These are phyloP conservation scores for Penicillium sclerotiorum DNA, from an alignment of 2,329 filamentous ascomycete species.

Conservation along the genomic window DNA sequence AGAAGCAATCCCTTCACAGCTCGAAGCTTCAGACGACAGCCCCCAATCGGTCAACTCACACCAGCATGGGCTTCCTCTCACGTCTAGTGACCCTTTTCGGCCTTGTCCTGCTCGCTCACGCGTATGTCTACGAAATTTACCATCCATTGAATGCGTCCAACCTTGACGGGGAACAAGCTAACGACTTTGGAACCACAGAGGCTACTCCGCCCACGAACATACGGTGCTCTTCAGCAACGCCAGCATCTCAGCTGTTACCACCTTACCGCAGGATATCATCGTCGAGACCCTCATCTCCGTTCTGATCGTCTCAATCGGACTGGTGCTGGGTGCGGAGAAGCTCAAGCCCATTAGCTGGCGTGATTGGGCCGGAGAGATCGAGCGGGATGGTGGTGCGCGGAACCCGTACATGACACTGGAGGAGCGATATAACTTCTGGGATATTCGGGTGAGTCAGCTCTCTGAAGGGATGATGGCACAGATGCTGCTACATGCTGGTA, in stretches of 20 bases:
- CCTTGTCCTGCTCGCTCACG: constrained; percentile 77
- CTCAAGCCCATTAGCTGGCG: constrained; percentile 88
- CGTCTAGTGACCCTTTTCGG: constrained; percentile 73
- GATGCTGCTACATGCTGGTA: neutral
- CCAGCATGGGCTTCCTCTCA: constrained; percentile 70
- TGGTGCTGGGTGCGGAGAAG: constrained; percentile 75
- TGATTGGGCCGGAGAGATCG: constrained; percentile 71
- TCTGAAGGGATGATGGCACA: no score
- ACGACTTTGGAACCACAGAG: constrained; percentile 57
- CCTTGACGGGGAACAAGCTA: no score
- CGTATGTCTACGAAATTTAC: constrained; percentile 61
- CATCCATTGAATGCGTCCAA: neutral
- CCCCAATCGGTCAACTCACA: constrained; percentile 8
- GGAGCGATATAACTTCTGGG: constrained; percentile 79
- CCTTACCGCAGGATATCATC: constrained; percentile 80
- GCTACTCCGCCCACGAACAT: constrained; percentile 95
- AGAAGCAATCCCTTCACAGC: neutral
- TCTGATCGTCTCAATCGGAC: constrained; percentile 76
- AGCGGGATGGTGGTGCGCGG: constrained; percentile 67
- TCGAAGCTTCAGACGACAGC: neutral
- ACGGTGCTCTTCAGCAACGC: constrained; percentile 68
- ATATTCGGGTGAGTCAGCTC: constrained; percentile 72
- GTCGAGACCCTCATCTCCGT: constrained; percentile 83
- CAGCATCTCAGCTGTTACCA: constrained; percentile 49
- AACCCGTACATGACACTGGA: constrained; percentile 83